Base-by-base conservation (phyloP, 1,139 yeast genomes). In the Blastobotrys apis region DNA sequence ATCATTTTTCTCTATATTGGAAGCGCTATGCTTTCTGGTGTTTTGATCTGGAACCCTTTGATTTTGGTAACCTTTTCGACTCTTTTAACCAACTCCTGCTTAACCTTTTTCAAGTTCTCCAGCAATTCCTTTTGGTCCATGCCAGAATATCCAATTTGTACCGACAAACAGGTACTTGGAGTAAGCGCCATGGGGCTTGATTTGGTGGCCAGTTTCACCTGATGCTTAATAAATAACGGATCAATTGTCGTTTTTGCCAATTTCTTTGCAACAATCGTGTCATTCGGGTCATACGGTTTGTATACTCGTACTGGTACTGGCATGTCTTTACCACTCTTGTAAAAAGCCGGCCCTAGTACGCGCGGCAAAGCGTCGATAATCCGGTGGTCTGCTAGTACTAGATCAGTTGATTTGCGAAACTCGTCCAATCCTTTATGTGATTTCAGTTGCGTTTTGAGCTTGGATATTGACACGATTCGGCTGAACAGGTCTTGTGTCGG, bases 141-240 rank as follows among this genome's bases (percentile, higher is more conserved):
- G 22, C 48, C 45, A 4, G 56, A 43, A 10, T 41, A 43, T 5
- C 63, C 63, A 15, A 59, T 50, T 21, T 50, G 47, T 8, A 58
- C 43, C 3, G 60, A 55, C 22, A 58, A 45, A 35, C 54, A 51
- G 5, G 57, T 59, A 15, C 62, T 56, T 6, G 58, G 58, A 2
- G 52, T 50, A 6, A 56, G 37, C 6, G 53, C 53, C 40, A 58
- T 45, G 2, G 53, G 47, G 12, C 57, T 48, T 32, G 56, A 49
- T 29, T 53, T 52, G 27, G 55, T 53, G 31, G 56, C 50, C 34
- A 48, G 47, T 30, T 54, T 53, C 36, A 56, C 48, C 38, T 59
- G 63, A 23, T 43, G 47, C 29, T 47, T 47, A 2, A 58, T 51
- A 9, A 48, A 44, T 15, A 44, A 38, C 1, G 62, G 52, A 32